Evolutionary conservation across 495 filamentous ascomycete species (phyloP).

Genomic region (Aspergillus incahuasiensis): DNA sequence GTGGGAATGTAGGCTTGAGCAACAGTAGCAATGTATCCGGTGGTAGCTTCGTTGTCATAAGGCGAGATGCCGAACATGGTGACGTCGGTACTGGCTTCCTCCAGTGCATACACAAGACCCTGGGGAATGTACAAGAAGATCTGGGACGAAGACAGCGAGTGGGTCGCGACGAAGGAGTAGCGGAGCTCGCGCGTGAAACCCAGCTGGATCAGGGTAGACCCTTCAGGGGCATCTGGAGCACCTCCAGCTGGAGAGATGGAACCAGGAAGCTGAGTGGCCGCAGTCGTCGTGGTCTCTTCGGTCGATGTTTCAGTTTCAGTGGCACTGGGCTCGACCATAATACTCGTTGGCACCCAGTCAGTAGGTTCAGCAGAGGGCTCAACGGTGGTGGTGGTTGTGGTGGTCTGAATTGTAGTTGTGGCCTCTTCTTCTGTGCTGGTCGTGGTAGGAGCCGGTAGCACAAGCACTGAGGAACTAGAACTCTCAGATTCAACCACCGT

Average conservation of each 20-base stretch:
- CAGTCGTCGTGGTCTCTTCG: slow-evolving; percentile 31
- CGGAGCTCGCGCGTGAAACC: slow-evolving; percentile 77
- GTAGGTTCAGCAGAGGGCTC: slow-evolving; percentile 14
- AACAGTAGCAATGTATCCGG: slow-evolving; percentile 80
- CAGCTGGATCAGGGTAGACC: slow-evolving; percentile 70
- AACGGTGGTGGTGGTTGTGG: slow-evolving; percentile 8
- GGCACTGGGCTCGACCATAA: slow-evolving; percentile 19
- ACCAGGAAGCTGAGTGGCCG: slow-evolving; percentile 61
- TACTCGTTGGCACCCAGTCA: slow-evolving; percentile 22
- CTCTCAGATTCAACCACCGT: slow-evolving; percentile 1
- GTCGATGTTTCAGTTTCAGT: slow-evolving; percentile 23
- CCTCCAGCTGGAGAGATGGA: slow-evolving; percentile 66
- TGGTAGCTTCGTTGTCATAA: slow-evolving; percentile 62
- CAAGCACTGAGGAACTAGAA: slow-evolving; percentile 4
- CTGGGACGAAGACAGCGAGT: slow-evolving; percentile 68
- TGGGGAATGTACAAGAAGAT: slow-evolving; percentile 78
- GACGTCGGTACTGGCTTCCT: slow-evolving; percentile 46
- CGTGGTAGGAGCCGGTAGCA: background rate
- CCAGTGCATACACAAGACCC: slow-evolving; percentile 65
- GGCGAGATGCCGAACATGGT: slow-evolving; percentile 71
- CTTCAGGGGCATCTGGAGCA: slow-evolving; percentile 49
- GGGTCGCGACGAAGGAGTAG: slow-evolving; percentile 73
- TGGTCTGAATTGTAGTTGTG: slow-evolving; percentile 2
- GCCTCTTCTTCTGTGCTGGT: background rate
- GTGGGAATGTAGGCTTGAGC: slow-evolving; percentile 70